Conservation (phyloP, 2,329 filamentous ascomycete genomes). For the Verticillium klebahnii region DNA sequence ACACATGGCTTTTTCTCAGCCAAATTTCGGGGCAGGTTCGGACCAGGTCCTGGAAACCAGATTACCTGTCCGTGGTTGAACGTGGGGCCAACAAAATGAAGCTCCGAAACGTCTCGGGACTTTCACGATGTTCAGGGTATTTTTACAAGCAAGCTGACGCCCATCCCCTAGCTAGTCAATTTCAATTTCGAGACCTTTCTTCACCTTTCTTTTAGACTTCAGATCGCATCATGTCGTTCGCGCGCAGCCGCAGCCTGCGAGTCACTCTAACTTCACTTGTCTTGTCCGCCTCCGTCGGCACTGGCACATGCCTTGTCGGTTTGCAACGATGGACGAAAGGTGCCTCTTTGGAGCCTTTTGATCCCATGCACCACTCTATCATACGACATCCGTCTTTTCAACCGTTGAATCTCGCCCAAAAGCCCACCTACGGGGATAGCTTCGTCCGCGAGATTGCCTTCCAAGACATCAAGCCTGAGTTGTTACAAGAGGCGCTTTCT, state of each 20-base stretch:
- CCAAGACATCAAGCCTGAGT: slow-evolving; percentile 4
- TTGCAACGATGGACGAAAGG: slow-evolving; percentile 11
- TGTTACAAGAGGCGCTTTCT: slow-evolving; percentile 7
- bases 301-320: background rate
- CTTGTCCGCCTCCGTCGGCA: background rate
- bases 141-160: background rate
- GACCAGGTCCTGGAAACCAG: no score
- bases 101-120: background rate
- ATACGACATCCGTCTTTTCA: slow-evolving; percentile 4
- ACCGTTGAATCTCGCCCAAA: slow-evolving; percentile 2
- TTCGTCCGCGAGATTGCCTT: slow-evolving; percentile 2
- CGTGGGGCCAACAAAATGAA: background rate
- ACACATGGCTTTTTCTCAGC: no score
- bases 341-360: slow-evolving; percentile 7
- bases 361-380: slow-evolving; percentile 1
- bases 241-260: background rate
- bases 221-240: background rate
- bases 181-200: background rate
- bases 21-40: no score
- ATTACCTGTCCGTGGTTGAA: background rate
- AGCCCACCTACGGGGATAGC: slow-evolving; percentile 6
- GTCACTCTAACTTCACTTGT: background rate
- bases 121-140: background rate
- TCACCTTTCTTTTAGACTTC: background rate
- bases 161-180: background rate